phyloP scores from a whole-genome alignment of 805 yeast species.

The Ogataea angusta region DNA sequence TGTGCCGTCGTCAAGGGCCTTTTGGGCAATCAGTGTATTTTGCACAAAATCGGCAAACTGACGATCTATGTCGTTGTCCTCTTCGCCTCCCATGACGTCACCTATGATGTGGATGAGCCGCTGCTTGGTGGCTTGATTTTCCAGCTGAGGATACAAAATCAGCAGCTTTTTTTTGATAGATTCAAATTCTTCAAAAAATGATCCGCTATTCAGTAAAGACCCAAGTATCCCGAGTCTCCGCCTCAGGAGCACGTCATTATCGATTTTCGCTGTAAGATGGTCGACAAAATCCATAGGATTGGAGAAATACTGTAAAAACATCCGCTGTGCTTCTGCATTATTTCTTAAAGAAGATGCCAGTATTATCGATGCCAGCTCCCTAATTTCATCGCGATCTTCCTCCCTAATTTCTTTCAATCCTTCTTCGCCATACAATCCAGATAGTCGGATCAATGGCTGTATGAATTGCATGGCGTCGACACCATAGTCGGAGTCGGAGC shows the following conservation, averaged over 20 bases:
- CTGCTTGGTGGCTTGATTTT: constrained; percentile 28
- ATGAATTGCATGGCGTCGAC: constrained; percentile 39
- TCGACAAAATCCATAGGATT: constrained; percentile 19
- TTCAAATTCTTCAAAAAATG: constrained; percentile 31
- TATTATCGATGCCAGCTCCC: constrained; percentile 56
- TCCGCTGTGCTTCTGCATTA: constrained; percentile 45
- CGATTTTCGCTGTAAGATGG: constrained; percentile 13
- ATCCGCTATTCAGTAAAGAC: constrained; percentile 37
- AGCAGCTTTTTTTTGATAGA: constrained; percentile 26
- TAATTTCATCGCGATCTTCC: constrained; percentile 21
- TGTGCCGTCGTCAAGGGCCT: constrained; percentile 33
- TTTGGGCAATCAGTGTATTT: constrained; percentile 25
- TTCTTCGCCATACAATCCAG: constrained; percentile 25
- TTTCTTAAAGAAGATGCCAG: constrained; percentile 71
- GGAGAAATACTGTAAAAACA: constrained; percentile 16
- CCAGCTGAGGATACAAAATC: constrained; percentile 18
- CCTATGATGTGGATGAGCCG: constrained; percentile 46
- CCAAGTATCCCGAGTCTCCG: constrained; percentile 52
- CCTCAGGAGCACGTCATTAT: constrained; percentile 21
- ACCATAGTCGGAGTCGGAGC: constrained; percentile 68
- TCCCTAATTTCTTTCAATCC: constrained; percentile 2
- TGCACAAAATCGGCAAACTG: constrained; percentile 39
- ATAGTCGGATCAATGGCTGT: constrained; percentile 29
- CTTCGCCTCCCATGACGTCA: constrained; percentile 33
- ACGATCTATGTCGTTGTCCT: constrained; percentile 23